phyloP scores from a whole-genome alignment of 148 eudicot species.

The Vaccinium macrocarpon region DNA sequence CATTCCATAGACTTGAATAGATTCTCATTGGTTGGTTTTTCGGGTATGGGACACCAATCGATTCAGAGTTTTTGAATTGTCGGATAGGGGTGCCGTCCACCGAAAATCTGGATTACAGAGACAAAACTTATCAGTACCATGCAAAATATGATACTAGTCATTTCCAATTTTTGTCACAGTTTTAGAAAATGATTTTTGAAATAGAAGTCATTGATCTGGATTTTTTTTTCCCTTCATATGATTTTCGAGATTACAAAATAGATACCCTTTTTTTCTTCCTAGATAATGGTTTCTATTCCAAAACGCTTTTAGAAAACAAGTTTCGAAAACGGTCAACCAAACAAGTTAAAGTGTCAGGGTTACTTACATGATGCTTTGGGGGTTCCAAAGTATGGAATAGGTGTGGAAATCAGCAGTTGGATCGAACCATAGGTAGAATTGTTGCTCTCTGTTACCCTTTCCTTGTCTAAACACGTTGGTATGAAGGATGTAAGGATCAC shows the following conservation, averaged over 20 bases:
- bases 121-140: not conserved
- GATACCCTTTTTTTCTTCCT: no score
- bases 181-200: no score
- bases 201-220: no score
- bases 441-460: constrained; percentile 36
- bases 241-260: no score
- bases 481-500: constrained; percentile 19
- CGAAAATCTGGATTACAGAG: constrained; percentile 19
- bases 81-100: constrained; percentile 34
- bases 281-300: no score
- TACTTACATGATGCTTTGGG: constrained; percentile 33
- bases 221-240: no score
- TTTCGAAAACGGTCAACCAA: no score
- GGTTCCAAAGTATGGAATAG: constrained; percentile 37
- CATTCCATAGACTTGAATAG: constrained; percentile 34
- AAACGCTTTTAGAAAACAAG: no score
- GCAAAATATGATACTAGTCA: not conserved
- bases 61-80: constrained; percentile 31
- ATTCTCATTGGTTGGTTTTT: constrained; percentile 36
- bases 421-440: constrained; percentile 39
- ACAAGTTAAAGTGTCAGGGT: no score
- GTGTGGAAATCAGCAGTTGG: constrained; percentile 38
- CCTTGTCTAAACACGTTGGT: constrained; percentile 41
- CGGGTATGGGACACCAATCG: constrained; percentile 28
- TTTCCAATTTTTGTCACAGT: no score